phyloP scores from a whole-genome alignment of 1,139 yeast species.

The Candida neerlandica region DNA sequence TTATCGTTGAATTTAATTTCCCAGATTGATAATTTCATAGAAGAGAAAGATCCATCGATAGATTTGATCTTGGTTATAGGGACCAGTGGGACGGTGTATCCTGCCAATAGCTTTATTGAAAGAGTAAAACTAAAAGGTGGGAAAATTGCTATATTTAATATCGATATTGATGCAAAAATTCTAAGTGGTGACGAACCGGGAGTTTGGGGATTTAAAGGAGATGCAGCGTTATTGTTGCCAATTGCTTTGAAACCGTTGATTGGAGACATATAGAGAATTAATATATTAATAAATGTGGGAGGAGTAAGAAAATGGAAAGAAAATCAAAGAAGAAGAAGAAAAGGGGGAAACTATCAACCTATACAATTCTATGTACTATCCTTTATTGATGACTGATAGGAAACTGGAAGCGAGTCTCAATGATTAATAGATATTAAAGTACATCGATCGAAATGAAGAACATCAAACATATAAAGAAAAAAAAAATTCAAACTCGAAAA shows the following conservation, averaged over 20 bases:
- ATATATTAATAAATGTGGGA: no score
- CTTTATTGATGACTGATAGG: no score
- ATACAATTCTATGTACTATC: background rate
- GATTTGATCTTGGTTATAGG: slow-evolving; percentile 83
- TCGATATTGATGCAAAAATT: slow-evolving; percentile 54
- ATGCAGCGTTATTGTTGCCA: slow-evolving; percentile 74
- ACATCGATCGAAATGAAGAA: no score
- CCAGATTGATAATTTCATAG: slow-evolving; percentile 71
- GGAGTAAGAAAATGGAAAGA: no score
- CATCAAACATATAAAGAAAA: no score
- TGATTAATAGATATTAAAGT: background rate
- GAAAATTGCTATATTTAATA: slow-evolving; percentile 80
- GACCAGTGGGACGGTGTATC: slow-evolving; percentile 84
- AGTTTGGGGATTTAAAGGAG: slow-evolving; percentile 78
- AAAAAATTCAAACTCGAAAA: no score
- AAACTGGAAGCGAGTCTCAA: background rate
- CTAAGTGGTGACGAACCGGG: slow-evolving; percentile 42
- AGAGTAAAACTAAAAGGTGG: slow-evolving; percentile 74
- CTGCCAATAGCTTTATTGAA: slow-evolving; percentile 89
- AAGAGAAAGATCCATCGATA: slow-evolving; percentile 46
- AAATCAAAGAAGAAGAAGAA: background rate
- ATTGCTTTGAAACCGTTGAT: slow-evolving; percentile 59
- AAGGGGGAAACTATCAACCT: background rate
- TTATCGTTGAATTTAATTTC: slow-evolving; percentile 65
- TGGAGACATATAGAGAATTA: slow-evolving; percentile 20